phyloP scores from a whole-genome alignment of 306 rosid species.

The Vigna hirtella region DNA sequence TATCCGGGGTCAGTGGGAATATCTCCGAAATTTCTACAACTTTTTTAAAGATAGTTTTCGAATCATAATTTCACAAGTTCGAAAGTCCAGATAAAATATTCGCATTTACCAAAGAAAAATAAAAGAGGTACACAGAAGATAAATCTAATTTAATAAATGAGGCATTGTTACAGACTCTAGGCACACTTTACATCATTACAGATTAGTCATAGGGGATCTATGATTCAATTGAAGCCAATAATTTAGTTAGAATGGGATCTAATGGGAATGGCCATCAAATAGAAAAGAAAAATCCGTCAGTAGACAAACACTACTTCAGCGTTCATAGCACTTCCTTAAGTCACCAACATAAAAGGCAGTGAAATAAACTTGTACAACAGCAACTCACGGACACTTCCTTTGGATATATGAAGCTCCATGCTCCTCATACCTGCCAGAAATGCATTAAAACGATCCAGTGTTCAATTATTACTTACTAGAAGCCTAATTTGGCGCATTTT shows the following conservation, averaged over 20 bases:
- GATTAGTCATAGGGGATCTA: slow-evolving; percentile 27
- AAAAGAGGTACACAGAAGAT: slow-evolving; percentile 2
- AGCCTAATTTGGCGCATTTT: neutral
- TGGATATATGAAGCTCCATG: slow-evolving; percentile 97
- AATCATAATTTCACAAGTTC: neutral
- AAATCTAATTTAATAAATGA: slow-evolving; percentile 15
- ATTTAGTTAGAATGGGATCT: slow-evolving; percentile 37
- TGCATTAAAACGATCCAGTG: slow-evolving; percentile 22
- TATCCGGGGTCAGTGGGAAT: too few species aligned
- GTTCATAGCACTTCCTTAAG: slow-evolving; percentile 24
- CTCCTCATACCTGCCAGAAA: slow-evolving; percentile 84
- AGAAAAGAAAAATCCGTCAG: slow-evolving; percentile 20
- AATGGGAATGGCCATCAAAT: slow-evolving; percentile 12
- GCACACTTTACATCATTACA: slow-evolving; percentile 39
- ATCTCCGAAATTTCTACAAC: too few species aligned
- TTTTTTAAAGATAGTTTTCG: neutral
- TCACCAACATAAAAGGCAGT: slow-evolving; percentile 28
- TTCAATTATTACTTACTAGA: neutral
- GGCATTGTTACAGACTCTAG: slow-evolving; percentile 31
- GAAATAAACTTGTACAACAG: slow-evolving; percentile 38
- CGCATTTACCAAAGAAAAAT: neutral
- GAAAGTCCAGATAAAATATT: neutral
- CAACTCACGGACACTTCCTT: slow-evolving; percentile 85
- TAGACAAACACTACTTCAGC: slow-evolving; percentile 17
- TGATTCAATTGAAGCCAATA: slow-evolving; percentile 23